Percentiles rank a stretch among this genome's conserved stretches.
Evolutionary conservation across 768 basidiomycete species (phyloP).

Genomic region (Lactarius hatsudake): DNA sequence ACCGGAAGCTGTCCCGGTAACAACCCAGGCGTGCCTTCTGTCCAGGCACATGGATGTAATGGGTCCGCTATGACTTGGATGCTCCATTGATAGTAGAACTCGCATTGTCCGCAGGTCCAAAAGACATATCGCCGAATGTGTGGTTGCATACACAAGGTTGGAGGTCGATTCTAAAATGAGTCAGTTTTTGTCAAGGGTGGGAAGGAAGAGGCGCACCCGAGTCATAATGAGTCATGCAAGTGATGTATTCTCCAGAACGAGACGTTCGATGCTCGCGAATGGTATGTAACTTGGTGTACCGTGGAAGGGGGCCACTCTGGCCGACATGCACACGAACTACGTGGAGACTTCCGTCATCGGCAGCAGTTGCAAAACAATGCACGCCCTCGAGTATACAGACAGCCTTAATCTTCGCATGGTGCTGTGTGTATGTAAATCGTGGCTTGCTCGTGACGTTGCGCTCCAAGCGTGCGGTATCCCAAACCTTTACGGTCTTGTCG

Average conservation of each 20-base stretch:
- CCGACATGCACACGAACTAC: constrained; percentile 79
- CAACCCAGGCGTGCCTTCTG: constrained; percentile 80
- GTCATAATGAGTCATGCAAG: constrained; percentile 78
- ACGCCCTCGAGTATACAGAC: constrained; percentile 83
- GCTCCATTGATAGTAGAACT: constrained; percentile 70
- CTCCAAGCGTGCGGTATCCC: constrained; percentile 92
- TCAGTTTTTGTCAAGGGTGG: background rate
- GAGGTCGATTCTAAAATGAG: constrained; percentile 60
- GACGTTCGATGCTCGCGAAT: constrained; percentile 80
- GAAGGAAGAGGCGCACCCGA: constrained; percentile 47
- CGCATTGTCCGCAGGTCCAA: constrained; percentile 87
- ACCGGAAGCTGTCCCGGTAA: constrained; percentile 84
- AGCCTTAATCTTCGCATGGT: constrained; percentile 63
- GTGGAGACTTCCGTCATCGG: constrained; percentile 80
- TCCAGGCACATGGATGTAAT: constrained; percentile 86
- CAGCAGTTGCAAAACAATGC: constrained; percentile 87
- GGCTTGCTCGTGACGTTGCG: constrained; percentile 87
- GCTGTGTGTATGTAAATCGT: constrained; percentile 49
- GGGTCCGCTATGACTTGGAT: constrained; percentile 82
- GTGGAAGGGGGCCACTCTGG: constrained; percentile 64
- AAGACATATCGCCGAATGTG: constrained; percentile 68
- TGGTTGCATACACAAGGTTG: constrained; percentile 83
- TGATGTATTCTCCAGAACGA: constrained; percentile 73
- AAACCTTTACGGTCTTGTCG: constrained; percentile 90
- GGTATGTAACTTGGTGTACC: constrained; percentile 76